These are phyloP conservation scores for Fusarium lyarnte DNA, from an alignment of 2,329 filamentous ascomycete genomes.

Conservation along the genomic window DNA sequence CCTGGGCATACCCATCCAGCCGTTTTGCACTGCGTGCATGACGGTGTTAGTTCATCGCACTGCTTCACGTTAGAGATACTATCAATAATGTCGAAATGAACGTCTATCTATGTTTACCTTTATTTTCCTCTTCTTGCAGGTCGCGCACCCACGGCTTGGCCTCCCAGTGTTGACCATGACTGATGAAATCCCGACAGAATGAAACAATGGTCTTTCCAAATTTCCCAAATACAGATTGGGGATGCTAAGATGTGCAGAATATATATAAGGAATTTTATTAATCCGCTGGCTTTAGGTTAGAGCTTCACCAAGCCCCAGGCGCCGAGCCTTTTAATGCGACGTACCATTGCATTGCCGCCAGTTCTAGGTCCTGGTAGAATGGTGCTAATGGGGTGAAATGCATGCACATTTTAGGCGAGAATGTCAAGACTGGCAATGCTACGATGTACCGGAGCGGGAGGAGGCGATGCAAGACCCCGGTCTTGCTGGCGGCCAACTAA, in stretches of 20 bases:
- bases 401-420: not conserved
- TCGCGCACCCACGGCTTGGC: conserved; percentile 32
- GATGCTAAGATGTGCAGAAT: not conserved
- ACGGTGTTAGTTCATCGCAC: conserved; percentile 28
- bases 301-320: not conserved
- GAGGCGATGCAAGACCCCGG: not conserved
- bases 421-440: not conserved
- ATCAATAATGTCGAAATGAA: not conserved
- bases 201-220: no score
- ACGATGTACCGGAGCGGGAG: not conserved
- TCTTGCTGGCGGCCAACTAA: not conserved
- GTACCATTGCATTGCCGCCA: not conserved
- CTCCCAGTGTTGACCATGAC: conserved; percentile 33
- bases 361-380: not conserved
- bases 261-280: not conserved
- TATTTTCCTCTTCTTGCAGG: conserved; percentile 33
- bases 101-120: conserved; percentile 11
- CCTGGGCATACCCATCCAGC: conserved; percentile 35
- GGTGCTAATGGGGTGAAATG: not conserved
- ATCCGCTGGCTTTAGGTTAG: not conserved
- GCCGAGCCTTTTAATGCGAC: not conserved
- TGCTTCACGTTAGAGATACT: not conserved
- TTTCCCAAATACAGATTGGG: not conserved
- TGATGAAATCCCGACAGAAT: fast-evolving
- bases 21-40: conserved; percentile 28